Base-by-base conservation (phyloP, 108 stramenopile genomes). In the Skeletonema grethae region DNA sequence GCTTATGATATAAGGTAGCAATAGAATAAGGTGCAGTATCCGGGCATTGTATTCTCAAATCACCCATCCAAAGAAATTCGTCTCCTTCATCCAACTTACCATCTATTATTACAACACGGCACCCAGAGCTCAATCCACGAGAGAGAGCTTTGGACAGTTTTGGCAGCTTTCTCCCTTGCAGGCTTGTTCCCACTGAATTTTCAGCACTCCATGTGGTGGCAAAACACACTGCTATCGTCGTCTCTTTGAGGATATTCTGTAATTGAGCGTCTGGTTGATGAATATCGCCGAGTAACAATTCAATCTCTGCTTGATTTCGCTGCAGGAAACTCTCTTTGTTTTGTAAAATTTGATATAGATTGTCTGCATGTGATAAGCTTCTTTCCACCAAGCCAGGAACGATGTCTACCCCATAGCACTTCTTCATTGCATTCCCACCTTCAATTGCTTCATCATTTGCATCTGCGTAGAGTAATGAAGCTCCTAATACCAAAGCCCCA, bases 11-110 rank as follows among this genome's bases (percentile, higher is more conserved):
- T 71, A 82, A 67, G n/a, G 65, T 32, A 13, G 81, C 81, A 41
- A 73, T 63, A 15, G 82, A 82, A 62, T 68, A 77, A 36, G 82
- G 76, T 2, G 76, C 82, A 2, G 82, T 82, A 53, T 77, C 82
- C 9, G 76, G 71, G 16, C 82, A 82, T 35, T 45, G 18, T 5
- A 82, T 34, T 48, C 39, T 71, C 2, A 77, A 22, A 36, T 77
- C 72, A 16, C 80, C 80, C 34, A 75, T 43, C 61, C 62, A 81
- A 0, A 2, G 9, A 65, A 68, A 74, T 0, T 70, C 80, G 61
- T 76, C 74, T 34, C 60, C 31, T 25, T 61, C 48, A 41, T 81
- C 70, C 62, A 81, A 56, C 22, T 31, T 53, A 0, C 80, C 80
- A 43, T 81, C 80, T 3, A 76, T 70, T 18, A 81, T 65, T 34